Evolutionary conservation across 1,284 basidiomycete species (phyloP).

Genomic region (Earliella scabrosa): DNA sequence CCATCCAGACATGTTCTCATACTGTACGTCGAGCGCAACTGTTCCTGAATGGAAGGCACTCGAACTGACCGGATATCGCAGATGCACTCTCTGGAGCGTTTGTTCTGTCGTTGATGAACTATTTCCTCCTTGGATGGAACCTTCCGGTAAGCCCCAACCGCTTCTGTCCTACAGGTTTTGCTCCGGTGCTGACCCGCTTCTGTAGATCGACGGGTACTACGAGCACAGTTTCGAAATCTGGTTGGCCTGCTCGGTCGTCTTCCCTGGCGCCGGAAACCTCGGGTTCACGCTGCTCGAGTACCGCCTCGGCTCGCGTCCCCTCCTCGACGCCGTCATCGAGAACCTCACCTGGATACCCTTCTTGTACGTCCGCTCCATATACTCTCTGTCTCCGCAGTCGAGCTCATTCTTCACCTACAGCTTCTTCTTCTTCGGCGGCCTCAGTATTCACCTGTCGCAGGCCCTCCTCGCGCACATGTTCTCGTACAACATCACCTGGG

Average conservation of each 20-base stretch:
- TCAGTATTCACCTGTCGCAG: constrained; percentile 73
- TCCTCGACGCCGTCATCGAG: constrained; percentile 60
- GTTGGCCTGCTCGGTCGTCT: constrained; percentile 78
- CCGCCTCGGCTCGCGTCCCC: constrained; percentile 65
- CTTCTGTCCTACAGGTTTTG: neutral
- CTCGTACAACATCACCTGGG: constrained; percentile 86
- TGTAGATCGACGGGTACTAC: constrained; percentile 61
- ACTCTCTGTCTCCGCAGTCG: neutral
- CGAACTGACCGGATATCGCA: constrained; percentile 26
- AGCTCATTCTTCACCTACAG: constrained; percentile 39
- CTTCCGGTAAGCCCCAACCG: constrained; percentile 46
- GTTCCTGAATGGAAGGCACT: too few relatives aligned
- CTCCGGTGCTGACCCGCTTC: neutral
- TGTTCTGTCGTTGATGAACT: constrained; percentile 70
- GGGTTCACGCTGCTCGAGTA: constrained; percentile 77
- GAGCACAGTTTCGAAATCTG: constrained; percentile 77
- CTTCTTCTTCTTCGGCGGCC: constrained; percentile 85
- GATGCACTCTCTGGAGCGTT: constrained; percentile 78
- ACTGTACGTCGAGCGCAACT: constrained; percentile 52
- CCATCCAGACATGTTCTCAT: constrained; percentile 81
- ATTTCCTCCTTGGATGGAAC: constrained; percentile 64
- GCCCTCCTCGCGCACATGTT: constrained; percentile 83
- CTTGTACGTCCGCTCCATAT: constrained; percentile 59
- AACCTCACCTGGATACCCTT: constrained; percentile 80
- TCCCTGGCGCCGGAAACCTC: constrained; percentile 74